Evolutionary conservation across 163 green algal genomes (phyloP).

Genomic region (Smithsoniella earleae): DNA sequence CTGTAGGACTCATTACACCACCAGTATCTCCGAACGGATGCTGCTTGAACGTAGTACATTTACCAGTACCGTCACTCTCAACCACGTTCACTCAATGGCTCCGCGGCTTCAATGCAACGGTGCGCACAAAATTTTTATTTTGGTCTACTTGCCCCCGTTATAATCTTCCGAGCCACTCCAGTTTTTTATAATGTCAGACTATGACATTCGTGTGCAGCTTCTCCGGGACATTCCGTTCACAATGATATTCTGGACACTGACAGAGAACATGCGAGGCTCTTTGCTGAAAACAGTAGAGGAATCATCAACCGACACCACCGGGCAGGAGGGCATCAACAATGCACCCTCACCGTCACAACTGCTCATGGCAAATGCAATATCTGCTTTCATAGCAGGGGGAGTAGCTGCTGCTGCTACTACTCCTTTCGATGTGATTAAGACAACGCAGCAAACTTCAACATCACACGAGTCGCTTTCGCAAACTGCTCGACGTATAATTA

Average conservation of each 20-base stretch:
- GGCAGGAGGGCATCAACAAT: no score
- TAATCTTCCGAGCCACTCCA: no score
- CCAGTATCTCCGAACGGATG: neutral
- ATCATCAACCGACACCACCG: no score
- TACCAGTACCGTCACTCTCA: neutral
- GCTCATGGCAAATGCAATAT: slow-evolving; percentile 61
- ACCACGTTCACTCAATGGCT: slow-evolving; percentile 18
- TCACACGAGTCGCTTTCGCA: slow-evolving; percentile 15
- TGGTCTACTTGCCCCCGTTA: no score
- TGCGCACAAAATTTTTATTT: no score
- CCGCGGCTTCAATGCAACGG: slow-evolving; percentile 6
- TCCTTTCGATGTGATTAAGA: slow-evolving; percentile 94
- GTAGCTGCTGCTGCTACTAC: slow-evolving; percentile 75
- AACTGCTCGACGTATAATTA: slow-evolving; percentile 43
- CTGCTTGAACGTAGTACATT: neutral
- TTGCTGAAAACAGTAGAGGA: slow-evolving; percentile 32
- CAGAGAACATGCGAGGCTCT: slow-evolving; percentile 56
- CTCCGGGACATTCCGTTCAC: slow-evolving; percentile 90
- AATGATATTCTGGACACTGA: slow-evolving; percentile 80
- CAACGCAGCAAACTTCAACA: slow-evolving; percentile 62
- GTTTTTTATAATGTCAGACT: neutral
- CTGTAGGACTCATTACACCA: no score
- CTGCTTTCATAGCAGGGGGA: slow-evolving; percentile 62
- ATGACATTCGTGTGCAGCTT: slow-evolving; percentile 43
- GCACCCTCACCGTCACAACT: slow-evolving; percentile 37